Evolutionary conservation across 73 alveolate species (phyloP).

Genomic region (Urostyla sp.): DNA sequence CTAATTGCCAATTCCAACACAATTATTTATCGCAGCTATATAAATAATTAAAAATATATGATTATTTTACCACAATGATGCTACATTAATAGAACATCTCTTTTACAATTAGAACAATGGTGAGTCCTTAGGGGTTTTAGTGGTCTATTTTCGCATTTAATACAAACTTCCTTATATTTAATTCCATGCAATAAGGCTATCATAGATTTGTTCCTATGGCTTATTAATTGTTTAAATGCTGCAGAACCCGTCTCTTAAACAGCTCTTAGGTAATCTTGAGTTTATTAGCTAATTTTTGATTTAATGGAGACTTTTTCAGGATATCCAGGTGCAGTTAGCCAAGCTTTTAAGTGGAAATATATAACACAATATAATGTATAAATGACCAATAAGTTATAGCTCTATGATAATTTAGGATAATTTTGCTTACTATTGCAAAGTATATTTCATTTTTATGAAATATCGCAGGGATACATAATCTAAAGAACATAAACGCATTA

Average conservation of each 20-base stretch:
- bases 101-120: conserved; percentile 77
- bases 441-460: not conserved
- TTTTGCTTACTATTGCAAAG: conserved; percentile 15
- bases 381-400: not conserved
- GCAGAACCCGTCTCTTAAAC: too few species aligned
- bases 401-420: not conserved
- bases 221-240: not conserved
- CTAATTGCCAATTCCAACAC: conserved; percentile 18
- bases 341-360: conserved; percentile 36
- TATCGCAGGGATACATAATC: conserved; percentile 11
- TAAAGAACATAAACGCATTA: not conserved
- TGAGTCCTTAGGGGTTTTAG: conserved; percentile 75
- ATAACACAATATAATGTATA: conserved; percentile 13
- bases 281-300: not conserved
- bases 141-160: conserved; percentile 61
- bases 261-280: conserved; percentile 1
- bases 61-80: conserved; percentile 75
- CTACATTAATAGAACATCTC: conserved; percentile 75
- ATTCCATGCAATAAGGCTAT: conserved; percentile 32
- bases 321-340: conserved; percentile 35
- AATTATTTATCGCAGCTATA: conserved; percentile 48
- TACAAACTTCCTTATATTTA: conserved; percentile 24
- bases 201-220: conserved; percentile 20
- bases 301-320: conserved; percentile 30
- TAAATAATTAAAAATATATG: not conserved